phyloP scores from a whole-genome alignment of 805 yeast genomes.

The Candida glaebosa region DNA sequence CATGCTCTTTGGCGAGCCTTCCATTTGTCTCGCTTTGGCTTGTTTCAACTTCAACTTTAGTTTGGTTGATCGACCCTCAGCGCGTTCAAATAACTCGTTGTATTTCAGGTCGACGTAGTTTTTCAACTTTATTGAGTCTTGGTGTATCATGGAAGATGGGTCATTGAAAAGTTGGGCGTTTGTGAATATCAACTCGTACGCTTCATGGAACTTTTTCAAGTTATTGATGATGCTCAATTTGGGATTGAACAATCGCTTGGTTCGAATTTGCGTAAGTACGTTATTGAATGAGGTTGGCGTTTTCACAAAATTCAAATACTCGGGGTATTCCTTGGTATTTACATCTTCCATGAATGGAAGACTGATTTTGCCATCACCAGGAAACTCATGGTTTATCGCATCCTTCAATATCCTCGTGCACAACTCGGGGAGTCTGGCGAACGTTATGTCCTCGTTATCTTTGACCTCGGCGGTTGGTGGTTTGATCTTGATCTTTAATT shows the following conservation, averaged over 20 bases:
- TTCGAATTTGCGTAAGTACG: constrained; percentile 50
- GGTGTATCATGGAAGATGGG: constrained; percentile 65
- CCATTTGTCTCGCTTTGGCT: constrained; percentile 13
- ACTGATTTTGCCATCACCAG: constrained; percentile 51
- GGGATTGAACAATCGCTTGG: constrained; percentile 38
- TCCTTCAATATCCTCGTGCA: constrained; percentile 31
- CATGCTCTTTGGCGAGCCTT: constrained; percentile 15
- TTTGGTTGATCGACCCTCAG: constrained; percentile 15
- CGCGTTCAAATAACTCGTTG: constrained; percentile 22
- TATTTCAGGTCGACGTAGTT: constrained; percentile 46
- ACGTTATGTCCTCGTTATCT: constrained; percentile 12
- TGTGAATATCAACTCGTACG: constrained; percentile 59
- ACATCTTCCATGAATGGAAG: constrained; percentile 78
- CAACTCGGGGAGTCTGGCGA: constrained; percentile 17
- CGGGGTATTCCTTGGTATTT: constrained; percentile 68
- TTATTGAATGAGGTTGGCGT: constrained; percentile 71
- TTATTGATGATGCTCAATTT: constrained; percentile 33
- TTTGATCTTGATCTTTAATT: constrained; percentile 11
- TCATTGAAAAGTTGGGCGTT: constrained; percentile 82
- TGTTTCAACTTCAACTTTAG: constrained; percentile 25
- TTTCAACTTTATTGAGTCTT: constrained; percentile 64
- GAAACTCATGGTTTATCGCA: constrained; percentile 42
- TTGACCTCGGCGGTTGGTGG: constrained; percentile 7
- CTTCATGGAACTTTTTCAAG: constrained; percentile 57
- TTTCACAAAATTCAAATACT: constrained; percentile 69